A percentile compares a stretch with the other conserved stretches of the same genome.
Conservation (phyloP, 768 basidiomycete species). For the Lentinula aciculospora region DNA sequence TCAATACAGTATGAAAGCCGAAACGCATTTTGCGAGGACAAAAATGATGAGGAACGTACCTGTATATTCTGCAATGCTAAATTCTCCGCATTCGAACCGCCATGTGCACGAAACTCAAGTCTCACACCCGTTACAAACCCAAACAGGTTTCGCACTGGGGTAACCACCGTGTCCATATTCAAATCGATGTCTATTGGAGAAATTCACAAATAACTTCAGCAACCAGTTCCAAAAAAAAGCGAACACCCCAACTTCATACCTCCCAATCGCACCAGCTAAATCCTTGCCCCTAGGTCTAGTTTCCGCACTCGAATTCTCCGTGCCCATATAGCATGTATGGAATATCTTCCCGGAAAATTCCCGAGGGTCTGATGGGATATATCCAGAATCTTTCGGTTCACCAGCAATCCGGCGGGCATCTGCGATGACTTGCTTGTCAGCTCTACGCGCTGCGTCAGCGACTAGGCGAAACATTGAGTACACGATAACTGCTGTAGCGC, state of each 20-base stretch:
- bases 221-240: no score
- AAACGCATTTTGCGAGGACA: no score
- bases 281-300: slow-evolving; percentile 84
- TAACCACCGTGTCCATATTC: slow-evolving; percentile 93
- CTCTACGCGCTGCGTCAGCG: slow-evolving; percentile 64
- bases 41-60: slow-evolving; percentile 29
- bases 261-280: slow-evolving; percentile 83
- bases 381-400: slow-evolving; percentile 73
- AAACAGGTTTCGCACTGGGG: slow-evolving; percentile 80
- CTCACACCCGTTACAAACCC: slow-evolving; percentile 61
- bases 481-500: slow-evolving; percentile 93
- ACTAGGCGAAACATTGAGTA: slow-evolving; percentile 96
- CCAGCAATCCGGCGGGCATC: slow-evolving; percentile 90
- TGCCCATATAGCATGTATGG: slow-evolving; percentile 99
- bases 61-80: slow-evolving; percentile 97
- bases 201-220: no score
- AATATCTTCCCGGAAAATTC: slow-evolving; percentile 88
- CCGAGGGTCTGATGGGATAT: slow-evolving; percentile 79
- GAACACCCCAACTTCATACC: no score
- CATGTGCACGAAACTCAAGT: slow-evolving; percentile 77
- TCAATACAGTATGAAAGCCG: no score
- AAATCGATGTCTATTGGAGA: slow-evolving; percentile 68
- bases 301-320: slow-evolving; percentile 88
- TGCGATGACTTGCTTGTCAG: slow-evolving; percentile 79
- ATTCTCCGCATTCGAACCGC: slow-evolving; percentile 86